Base-by-base conservation (phyloP, 345 rosid genomes). In the Euclidium syriacum region DNA sequence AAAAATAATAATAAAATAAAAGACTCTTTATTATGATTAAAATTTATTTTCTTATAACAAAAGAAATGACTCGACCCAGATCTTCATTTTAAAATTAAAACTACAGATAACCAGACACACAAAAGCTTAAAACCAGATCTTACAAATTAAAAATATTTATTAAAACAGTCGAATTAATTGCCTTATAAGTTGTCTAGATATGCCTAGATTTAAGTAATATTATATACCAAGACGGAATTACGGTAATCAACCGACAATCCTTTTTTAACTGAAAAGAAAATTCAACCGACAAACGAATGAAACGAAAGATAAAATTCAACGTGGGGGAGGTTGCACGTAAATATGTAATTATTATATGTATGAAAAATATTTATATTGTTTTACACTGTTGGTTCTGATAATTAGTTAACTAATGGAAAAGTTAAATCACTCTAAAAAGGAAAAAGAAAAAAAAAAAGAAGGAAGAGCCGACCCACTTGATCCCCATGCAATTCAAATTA, bases 231-330 rank as follows among this genome's bases (percentile, higher is more conserved):
- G 30, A 22, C 22, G 15, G 32, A 65, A 44, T 34, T 38, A 44
- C 46, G 8, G 54, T 26, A 46, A 66, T 35, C 24, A 27, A 56
- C 71, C 64, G 57, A 56, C 41, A 29, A 18, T 46, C 18, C n/a
- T n/a, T 27, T n/a, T 27, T 43, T 23, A 43, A 55, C 12, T 56
- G 35, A 46, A 6, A 44, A 44, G 2, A 55, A 55, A 55, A 55
- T 26, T 46, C 24, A 67, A 56, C 71, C 63, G 48, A 49, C 64
- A 38, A 29, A 47, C n/a, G 4, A 10, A n/a, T 11, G 25, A 47
- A 14, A 27, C 8, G 46, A 47, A 25, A 12, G 29, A 43, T 52
- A 53, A 46, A 44, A 8, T n/a, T 35, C 48, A 65, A 25, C 39
- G 30, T 44, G 23, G n/a, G n/a, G n/a, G n/a, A n/a, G n/a, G n/a